These are phyloP conservation scores for Chondrus crispus DNA, from an alignment of 23 red algal genomes.

Conservation along the genomic window DNA sequence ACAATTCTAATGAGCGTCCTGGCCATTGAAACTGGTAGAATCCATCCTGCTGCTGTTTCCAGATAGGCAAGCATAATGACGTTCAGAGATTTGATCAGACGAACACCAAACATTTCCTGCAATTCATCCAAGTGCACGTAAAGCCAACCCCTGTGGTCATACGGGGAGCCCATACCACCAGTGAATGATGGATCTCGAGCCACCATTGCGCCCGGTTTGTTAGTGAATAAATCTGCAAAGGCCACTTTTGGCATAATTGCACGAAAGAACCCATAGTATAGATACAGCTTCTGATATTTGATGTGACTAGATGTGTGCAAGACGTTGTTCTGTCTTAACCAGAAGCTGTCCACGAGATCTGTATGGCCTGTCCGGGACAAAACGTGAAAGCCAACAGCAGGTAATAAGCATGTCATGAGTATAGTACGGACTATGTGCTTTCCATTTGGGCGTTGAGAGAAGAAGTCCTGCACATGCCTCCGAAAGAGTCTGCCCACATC, in stretches of 20 bases:
- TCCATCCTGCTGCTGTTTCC: not conserved
- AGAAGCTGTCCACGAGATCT: not conserved
- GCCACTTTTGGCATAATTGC: not conserved
- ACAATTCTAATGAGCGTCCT: not conserved
- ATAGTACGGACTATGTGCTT: not conserved
- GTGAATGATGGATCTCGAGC: not conserved
- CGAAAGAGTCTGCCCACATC: not conserved
- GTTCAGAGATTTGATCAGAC: not conserved
- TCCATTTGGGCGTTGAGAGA: not conserved
- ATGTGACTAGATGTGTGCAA: not conserved
- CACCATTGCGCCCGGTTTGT: conserved; percentile 9
- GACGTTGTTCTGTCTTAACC: not conserved
- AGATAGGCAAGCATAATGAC: not conserved
- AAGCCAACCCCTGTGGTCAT: not conserved
- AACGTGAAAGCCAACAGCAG: not conserved
- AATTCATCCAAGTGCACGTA: not conserved
- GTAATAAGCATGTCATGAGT: not conserved
- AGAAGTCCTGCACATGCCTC: not conserved
- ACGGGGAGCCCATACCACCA: not conserved
- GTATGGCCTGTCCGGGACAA: not conserved
- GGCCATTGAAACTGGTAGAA: not conserved
- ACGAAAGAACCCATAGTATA: not conserved
- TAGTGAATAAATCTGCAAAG: not conserved
- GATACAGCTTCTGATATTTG: not conserved
- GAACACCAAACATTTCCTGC: not conserved